Base-by-base conservation (phyloP, 805 yeast species). In the Jamesozyma rosinii region DNA sequence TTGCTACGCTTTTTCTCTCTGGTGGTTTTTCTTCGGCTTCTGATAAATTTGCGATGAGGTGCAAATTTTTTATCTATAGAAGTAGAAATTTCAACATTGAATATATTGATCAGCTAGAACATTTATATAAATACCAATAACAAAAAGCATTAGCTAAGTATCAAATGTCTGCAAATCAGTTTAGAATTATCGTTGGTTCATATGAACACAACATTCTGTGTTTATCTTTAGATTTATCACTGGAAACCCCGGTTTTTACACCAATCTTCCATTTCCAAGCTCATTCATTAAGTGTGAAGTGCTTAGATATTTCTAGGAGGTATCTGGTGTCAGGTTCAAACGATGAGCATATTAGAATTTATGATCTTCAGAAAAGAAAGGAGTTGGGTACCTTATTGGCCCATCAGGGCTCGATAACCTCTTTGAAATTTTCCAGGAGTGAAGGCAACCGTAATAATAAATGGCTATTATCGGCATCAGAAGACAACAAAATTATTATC, bases 221-320 rank as follows among this genome's bases (percentile, higher is more conserved):
- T 69, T 70, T 88, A 14, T 85, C 96, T 1, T 67, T 86, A 36
- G 73, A 80, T n/a, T 54, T 86, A 21, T 74, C 78, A 2, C 40
- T 44, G 24, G 42, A 41, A 17, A 68, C 73, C 8, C 80, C 88
- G 1, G 70, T 85, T 9, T 92, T 92, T 67, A 88, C 87, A 37
- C 95, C 97, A 2, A 81, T 92, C 35, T 92, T 92, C 70, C 97
- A 92, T 62, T 90, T 92, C 65, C 87, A 90, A 54, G 95, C 98
- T 1, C 98, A 92, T 64, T 71, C 95, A 0, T 72, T 87, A 41
- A 83, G 96, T 30, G 86, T 92, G 44, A 82, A 89, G 61, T 74
- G 92, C 38, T 71, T 92, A 51, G 96, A 90, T 49, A 69, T 80
- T 18, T 85, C 92, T 24, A 82, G 77, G 54, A 71, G 96, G 56